Base-by-base conservation (phyloP, 208 protist genomes). In the Phytomonas serpens region DNA sequence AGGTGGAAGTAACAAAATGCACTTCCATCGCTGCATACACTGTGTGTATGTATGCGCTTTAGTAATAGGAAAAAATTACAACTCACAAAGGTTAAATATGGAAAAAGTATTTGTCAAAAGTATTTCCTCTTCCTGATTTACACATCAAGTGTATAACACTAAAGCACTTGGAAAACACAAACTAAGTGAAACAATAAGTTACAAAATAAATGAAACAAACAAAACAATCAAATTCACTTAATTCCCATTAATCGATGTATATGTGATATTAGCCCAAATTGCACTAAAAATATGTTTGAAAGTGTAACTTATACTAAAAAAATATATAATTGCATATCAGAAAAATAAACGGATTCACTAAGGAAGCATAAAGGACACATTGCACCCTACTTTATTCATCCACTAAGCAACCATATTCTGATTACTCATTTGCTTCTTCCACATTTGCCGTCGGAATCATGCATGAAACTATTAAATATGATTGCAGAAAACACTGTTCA, bases 171-270 rank as follows among this genome's bases (percentile, higher is more conserved):
- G 63, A 4, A 47, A 51, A 51, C 16, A 67, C 19, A 47, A 51
- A 67, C 19, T 19, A 4, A 19, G 19, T 23, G 6, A 7, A 7
- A 67, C 40, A 67, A 67, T 67, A 19, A 57, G 19, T 57, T 67
- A 51, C 38, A 69, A 69, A 71, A 78, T 47, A 75, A 14, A 19
- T 23, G 71, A 38, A 71, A 69, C 2, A 38, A 71, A 69, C 2
- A 68, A 63, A 73, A 62, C 38, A 74, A 37, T 23, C 36, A 73
- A 72, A 64, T 30, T 33, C 7, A 37, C 4, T 47, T 51, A 36
- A 73, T 4, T 32, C 61, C 16, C 36, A 74, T 62, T 38, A 29
- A 67, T 16, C n/a, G 7, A 11, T 61, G 34, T 33, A 72, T 51
- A 57, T 65, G 38, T 19, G 52, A 32, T 65, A 27, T 65, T 67